A percentile compares a stretch with the other conserved stretches of the same genome.
Conservation (phyloP, 805 yeast genomes). For the Candida fluviatilis region DNA sequence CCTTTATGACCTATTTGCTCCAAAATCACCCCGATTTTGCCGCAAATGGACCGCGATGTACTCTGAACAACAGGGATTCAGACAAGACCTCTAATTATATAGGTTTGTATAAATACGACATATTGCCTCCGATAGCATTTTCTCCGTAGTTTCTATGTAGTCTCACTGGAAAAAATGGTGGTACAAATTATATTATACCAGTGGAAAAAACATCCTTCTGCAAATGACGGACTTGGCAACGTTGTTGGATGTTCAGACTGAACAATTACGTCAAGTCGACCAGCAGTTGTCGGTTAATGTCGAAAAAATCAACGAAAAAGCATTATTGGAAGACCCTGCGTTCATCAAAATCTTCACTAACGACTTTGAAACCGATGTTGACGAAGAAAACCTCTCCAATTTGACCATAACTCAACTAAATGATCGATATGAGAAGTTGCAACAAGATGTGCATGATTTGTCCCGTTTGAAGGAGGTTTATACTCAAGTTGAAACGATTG, state of each 20-base stretch:
- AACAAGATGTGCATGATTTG: conserved; percentile 12
- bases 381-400: conserved; percentile 1
- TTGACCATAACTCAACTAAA: conserved; percentile 11
- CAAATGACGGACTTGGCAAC: neutral
- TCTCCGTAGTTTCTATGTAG: no score
- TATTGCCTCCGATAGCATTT: no score
- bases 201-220: neutral
- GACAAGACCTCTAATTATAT: no score
- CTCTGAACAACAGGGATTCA: no score
- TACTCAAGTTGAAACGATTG: conserved; percentile 2
- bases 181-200: neutral
- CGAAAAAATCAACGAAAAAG: neutral
- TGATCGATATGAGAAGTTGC: conserved; percentile 9
- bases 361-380: neutral
- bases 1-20: no score
- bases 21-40: neutral
- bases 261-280: conserved; percentile 1
- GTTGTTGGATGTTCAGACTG: conserved; percentile 1
- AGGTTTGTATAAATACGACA: no score
- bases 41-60: no score
- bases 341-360: conserved; percentile 3
- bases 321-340: conserved; percentile 2
- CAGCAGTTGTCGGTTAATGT: neutral
- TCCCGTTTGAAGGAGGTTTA: conserved; percentile 7
- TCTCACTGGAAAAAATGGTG: neutral